Evolutionary conservation across 108 stramenopile genomes (phyloP).

Genomic region (Poteriospumella lacustris): DNA sequence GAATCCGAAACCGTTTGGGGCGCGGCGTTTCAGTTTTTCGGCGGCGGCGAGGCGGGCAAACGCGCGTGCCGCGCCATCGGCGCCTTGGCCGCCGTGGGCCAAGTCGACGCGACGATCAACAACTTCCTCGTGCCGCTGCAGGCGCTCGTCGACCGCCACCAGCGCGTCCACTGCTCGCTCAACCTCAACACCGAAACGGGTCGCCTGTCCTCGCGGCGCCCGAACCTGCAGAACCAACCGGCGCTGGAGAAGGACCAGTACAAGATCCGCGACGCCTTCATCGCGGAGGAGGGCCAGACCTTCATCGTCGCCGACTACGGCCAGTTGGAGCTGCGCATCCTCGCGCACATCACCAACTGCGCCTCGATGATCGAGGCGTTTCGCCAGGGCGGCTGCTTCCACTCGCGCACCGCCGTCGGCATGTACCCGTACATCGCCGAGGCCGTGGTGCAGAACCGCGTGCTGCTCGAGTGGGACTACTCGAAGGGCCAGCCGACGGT

Average conservation of each 20-base stretch:
- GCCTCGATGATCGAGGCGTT: conserved; percentile 95
- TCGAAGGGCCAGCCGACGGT: conserved; percentile 72
- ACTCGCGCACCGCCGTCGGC: conserved; percentile 90
- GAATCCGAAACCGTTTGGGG: conserved; percentile 18
- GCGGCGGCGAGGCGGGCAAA: conserved; percentile 69
- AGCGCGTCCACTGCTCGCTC: conserved; percentile 86
- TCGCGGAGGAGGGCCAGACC: conserved; percentile 75
- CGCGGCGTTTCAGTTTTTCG: conserved; percentile 73
- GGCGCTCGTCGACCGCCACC: conserved; percentile 72
- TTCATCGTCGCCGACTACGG: conserved; percentile 99
- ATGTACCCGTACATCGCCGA: conserved; percentile 93
- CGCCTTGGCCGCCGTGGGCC: conserved; percentile 75
- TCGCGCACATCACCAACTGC: conserved; percentile 92
- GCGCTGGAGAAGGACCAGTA: conserved; percentile 85
- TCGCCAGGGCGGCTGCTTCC: conserved; percentile 91
- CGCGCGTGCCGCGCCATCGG: conserved; percentile 84
- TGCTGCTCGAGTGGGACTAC: conserved; percentile 90
- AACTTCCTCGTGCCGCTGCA: conserved; percentile 73
- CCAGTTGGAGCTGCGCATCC: conserved; percentile 88
- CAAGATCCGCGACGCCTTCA: conserved; percentile 75
- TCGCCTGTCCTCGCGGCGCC: conserved; percentile 81
- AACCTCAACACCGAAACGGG: conserved; percentile 99
- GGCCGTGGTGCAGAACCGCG: conserved; percentile 84
- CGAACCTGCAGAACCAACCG: conserved; percentile 98
- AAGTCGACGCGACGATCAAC: conserved; percentile 93